phyloP scores from a whole-genome alignment of 805 yeast species.

The Kazachstania africana region DNA sequence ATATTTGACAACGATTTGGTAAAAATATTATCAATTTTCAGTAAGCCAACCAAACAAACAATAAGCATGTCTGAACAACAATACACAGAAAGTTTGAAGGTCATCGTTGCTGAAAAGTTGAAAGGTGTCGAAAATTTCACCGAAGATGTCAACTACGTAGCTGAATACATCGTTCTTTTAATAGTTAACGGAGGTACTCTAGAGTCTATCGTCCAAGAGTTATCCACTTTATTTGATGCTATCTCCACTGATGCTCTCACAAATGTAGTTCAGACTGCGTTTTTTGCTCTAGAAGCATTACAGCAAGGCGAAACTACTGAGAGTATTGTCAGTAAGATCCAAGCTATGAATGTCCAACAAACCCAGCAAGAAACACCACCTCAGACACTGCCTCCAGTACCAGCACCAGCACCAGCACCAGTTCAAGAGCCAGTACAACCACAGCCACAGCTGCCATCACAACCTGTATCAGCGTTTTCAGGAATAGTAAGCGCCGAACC shows the following conservation, averaged over 20 bases:
- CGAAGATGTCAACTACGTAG: slow-evolving; percentile 49
- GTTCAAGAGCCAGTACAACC: slow-evolving; percentile 9
- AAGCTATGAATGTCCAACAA: slow-evolving; percentile 11
- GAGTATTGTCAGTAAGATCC: slow-evolving; percentile 21
- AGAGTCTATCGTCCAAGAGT: slow-evolving; percentile 47
- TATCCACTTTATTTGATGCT: slow-evolving; percentile 49
- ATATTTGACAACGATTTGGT: too few species aligned
- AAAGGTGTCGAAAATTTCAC: slow-evolving; percentile 30
- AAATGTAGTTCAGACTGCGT: slow-evolving; percentile 44
- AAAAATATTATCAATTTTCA: too few species aligned
- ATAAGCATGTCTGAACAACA: slow-evolving; percentile 20
- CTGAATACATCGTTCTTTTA: slow-evolving; percentile 63
- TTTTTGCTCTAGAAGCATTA: slow-evolving; percentile 40
- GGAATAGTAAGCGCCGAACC: slow-evolving; percentile 15
- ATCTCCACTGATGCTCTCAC: slow-evolving; percentile 49
- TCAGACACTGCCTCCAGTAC: slow-evolving; percentile 6
- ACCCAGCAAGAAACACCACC: slow-evolving; percentile 6
- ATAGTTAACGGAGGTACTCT: slow-evolving; percentile 57
- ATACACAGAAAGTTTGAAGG: slow-evolving; percentile 30
- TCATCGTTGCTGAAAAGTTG: slow-evolving; percentile 32
- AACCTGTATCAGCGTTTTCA: slow-evolving; percentile 20
- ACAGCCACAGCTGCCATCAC: slow-evolving; percentile 6
- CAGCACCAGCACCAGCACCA: slow-evolving; percentile 8
- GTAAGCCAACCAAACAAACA: too few species aligned
- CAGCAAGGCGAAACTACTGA: slow-evolving; percentile 25